Evolutionary conservation across 2,329 filamentous ascomycete species (phyloP).

Genomic region (Phyllosticta paracitricarpa): DNA sequence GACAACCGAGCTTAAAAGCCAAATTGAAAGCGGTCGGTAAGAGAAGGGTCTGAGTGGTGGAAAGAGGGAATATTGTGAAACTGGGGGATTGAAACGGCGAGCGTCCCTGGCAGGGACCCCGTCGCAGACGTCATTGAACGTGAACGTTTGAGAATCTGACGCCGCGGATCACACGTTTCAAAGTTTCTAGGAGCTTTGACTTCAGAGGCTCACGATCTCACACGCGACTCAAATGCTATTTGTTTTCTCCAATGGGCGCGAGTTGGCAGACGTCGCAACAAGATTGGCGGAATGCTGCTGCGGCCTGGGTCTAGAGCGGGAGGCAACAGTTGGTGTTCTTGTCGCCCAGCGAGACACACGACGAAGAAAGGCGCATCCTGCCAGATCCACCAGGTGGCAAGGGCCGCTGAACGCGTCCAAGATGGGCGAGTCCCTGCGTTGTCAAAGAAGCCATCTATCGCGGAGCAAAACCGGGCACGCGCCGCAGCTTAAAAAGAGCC

Average conservation of each 20-base stretch:
- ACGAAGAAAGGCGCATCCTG: background rate
- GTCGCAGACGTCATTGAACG: background rate
- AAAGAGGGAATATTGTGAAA: background rate
- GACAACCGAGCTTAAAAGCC: background rate
- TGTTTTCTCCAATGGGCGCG: background rate
- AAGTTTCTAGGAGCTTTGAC: background rate
- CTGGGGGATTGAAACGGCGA: background rate
- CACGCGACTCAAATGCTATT: background rate
- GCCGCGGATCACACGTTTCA: background rate
- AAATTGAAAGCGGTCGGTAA: background rate
- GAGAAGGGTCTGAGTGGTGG: background rate
- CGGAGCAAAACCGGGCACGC: background rate
- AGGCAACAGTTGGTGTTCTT: background rate
- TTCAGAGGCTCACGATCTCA: background rate
- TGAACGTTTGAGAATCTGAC: background rate
- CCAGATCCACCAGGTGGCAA: background rate
- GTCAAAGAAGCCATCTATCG: background rate
- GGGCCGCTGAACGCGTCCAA: background rate
- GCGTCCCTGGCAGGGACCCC: background rate
- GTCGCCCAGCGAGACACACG: background rate
- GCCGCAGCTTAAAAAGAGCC: background rate
- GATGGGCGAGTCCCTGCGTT: background rate
- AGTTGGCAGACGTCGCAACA: background rate
- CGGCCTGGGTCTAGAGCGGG: background rate
- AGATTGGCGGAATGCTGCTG: background rate